Evolutionary conservation across 768 basidiomycete genomes (phyloP).

Genomic region (Russula foetens): DNA sequence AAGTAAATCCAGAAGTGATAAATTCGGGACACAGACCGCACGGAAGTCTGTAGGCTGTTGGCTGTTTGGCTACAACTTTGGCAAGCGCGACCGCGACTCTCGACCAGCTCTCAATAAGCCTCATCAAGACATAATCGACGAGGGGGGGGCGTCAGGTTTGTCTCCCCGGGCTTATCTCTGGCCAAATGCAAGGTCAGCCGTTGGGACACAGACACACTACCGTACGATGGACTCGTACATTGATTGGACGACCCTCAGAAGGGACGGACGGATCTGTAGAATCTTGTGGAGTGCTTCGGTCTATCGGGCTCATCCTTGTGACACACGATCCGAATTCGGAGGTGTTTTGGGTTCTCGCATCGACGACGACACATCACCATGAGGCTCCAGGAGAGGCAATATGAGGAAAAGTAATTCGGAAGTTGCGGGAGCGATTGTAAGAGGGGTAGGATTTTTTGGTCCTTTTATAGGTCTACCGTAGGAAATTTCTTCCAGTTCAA

Average conservation of each 20-base stretch:
- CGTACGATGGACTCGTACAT: background rate
- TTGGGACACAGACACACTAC: background rate
- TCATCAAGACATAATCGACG: background rate
- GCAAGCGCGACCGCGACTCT: background rate
- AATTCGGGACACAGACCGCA: conserved; percentile 1
- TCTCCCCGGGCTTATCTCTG: background rate
- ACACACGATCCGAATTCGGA: background rate
- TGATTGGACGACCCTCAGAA: background rate
- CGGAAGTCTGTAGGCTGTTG: conserved; percentile 9
- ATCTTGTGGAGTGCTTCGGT: background rate
- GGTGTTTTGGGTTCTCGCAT: background rate
- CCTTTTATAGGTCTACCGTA: too few species aligned
- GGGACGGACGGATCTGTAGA: background rate
- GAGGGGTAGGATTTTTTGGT: background rate
- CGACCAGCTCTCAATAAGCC: background rate
- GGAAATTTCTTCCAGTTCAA: too few species aligned
- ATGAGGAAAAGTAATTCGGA: conserved; percentile 6
- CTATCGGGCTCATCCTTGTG: background rate
- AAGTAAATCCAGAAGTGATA: background rate
- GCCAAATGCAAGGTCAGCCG: background rate
- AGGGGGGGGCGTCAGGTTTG: background rate
- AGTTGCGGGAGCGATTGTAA: background rate
- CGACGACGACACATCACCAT: conserved; percentile 9
- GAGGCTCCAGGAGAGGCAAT: background rate
- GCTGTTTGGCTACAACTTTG: too few species aligned